Conservation (phyloP, 2,329 filamentous ascomycete species). For the Coniochaeta hoffmannii region DNA sequence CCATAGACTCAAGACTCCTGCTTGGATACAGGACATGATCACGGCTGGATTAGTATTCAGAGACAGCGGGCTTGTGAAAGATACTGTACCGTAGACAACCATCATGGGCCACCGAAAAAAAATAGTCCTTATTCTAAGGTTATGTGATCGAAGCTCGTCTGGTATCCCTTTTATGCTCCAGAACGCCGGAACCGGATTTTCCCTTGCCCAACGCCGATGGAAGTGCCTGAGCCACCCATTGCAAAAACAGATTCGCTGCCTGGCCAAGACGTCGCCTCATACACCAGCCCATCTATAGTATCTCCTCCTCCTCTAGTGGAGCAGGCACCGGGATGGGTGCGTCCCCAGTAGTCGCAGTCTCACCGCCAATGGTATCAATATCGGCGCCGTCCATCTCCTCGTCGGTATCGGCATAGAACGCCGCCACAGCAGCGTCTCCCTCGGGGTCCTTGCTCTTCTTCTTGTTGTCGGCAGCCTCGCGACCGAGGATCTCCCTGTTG, state of each 20-base stretch:
- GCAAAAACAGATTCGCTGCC: background rate
- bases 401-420: conserved; percentile 20
- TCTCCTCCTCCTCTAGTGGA: conserved; percentile 25
- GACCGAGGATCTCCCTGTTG: conserved; percentile 29
- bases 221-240: background rate
- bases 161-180: background rate
- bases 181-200: background rate
- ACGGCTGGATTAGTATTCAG: no score
- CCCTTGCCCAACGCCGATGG: background rate
- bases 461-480: conserved; percentile 3
- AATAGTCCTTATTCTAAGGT: no score
- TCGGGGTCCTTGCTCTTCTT: conserved; percentile 3
- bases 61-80: no score
- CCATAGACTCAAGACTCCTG: no score
- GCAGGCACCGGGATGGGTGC: conserved; percentile 7
- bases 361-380: conserved; percentile 6
- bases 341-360: background rate
- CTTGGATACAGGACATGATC: no score
- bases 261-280: background rate
- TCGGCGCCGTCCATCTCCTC: conserved; percentile 26
- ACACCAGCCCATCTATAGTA: conserved; percentile 16
- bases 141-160: background rate
- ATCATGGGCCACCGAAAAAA: no score
- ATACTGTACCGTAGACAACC: no score
- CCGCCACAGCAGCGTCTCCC: conserved; percentile 13